Evolutionary conservation across 1,284 basidiomycete genomes (phyloP).

Genomic region (Irpex sp.): DNA sequence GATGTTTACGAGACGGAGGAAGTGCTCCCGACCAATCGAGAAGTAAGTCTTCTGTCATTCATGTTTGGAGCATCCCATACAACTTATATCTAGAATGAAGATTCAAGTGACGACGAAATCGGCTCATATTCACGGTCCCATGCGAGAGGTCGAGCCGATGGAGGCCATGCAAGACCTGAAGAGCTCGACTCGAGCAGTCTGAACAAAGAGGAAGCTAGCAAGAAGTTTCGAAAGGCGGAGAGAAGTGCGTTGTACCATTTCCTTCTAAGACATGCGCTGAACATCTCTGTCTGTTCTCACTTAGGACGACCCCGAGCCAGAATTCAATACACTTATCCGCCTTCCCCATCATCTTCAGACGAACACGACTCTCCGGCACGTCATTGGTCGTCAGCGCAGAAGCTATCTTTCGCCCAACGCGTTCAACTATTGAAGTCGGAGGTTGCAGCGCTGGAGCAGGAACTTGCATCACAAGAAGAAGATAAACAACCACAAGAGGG

Average conservation of each 20-base stretch:
- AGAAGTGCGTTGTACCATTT: constrained; percentile 33
- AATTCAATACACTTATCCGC: constrained; percentile 63
- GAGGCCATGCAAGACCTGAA: constrained; percentile 34
- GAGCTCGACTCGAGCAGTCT: constrained; percentile 49
- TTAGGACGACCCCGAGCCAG: constrained; percentile 44
- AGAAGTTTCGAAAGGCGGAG: constrained; percentile 67
- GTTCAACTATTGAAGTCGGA: constrained; percentile 62
- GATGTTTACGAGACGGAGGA: constrained; percentile 94
- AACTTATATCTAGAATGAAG: constrained; percentile 41
- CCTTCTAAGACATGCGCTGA: not conserved
- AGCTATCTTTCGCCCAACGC: constrained; percentile 46
- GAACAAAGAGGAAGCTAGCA: constrained; percentile 59
- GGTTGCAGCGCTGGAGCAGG: constrained; percentile 59
- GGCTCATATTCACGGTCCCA: constrained; percentile 34
- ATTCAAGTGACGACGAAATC: constrained; percentile 65
- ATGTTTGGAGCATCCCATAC: not conserved
- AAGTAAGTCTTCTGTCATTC: constrained; percentile 30
- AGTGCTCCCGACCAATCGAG: constrained; percentile 49
- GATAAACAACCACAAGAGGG: constrained; percentile 18
- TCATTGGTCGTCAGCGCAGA: not conserved
- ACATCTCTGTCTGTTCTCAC: not conserved
- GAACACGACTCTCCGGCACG: constrained; percentile 19
- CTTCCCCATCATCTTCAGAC: constrained; percentile 48
- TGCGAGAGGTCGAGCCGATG: constrained; percentile 30
- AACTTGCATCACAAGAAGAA: constrained; percentile 38